Evolutionary conservation across 208 protist species (phyloP).

Genomic region (Leishmania lainsoni): DNA sequence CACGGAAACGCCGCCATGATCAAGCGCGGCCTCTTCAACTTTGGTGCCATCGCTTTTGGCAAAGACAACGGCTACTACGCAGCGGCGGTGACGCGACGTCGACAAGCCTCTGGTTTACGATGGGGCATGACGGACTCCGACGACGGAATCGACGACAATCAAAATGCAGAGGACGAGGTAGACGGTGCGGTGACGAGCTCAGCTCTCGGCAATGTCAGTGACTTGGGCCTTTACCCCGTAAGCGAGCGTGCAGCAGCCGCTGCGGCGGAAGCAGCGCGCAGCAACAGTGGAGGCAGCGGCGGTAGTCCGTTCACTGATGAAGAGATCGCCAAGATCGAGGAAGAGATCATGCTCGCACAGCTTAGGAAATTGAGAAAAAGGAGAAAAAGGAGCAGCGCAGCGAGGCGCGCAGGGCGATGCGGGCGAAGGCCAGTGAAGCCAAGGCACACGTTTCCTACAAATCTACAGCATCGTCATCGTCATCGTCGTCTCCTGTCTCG

Average conservation of each 20-base stretch:
- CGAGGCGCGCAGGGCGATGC: slow-evolving; percentile 8
- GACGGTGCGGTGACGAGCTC: not conserved
- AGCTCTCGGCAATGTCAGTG: not conserved
- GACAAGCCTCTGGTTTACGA: not conserved
- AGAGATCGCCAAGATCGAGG: slow-evolving; percentile 17
- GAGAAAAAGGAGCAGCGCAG: slow-evolving; percentile 7
- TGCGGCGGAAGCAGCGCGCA: slow-evolving; percentile 1
- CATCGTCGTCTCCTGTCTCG: not conserved
- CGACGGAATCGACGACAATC: not conserved
- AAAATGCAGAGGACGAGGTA: not conserved
- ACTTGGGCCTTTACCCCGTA: slow-evolving; percentile 11
- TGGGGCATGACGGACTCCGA: not conserved
- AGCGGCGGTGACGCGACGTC: not conserved
- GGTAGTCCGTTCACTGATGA: not conserved
- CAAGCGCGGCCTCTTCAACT: slow-evolving; percentile 15
- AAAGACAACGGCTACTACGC: slow-evolving; percentile 11
- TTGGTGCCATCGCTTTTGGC: slow-evolving; percentile 9
- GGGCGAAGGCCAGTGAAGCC: not conserved
- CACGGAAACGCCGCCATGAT: not conserved
- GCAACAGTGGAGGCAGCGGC: not conserved
- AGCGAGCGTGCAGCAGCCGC: slow-evolving; percentile 5
- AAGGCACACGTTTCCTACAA: not conserved
- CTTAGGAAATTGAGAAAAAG: slow-evolving; percentile 4
- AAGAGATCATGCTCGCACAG: slow-evolving; percentile 11
- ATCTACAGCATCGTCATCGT: not conserved